Evolutionary conservation across 768 basidiomycete species (phyloP).

Genomic region (Leccinum arenicola): DNA sequence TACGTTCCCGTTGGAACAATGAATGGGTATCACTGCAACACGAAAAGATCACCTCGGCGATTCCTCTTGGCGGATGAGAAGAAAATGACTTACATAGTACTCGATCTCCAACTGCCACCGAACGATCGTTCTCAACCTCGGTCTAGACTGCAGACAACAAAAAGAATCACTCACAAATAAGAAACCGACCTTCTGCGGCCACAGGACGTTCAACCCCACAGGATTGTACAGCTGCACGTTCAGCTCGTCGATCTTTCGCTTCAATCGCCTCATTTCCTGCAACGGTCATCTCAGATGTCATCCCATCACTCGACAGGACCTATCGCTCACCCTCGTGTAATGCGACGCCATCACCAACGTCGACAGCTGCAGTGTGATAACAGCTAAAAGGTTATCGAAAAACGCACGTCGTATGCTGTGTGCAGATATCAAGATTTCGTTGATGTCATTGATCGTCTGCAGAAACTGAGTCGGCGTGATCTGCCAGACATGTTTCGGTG

Average conservation of each 20-base stretch:
- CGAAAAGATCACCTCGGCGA: constrained; percentile 1
- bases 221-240: constrained; percentile 82
- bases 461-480: constrained; percentile 89
- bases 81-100: constrained; percentile 67
- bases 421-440: constrained; percentile 83
- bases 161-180: constrained; percentile 70
- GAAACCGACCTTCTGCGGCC: constrained; percentile 83
- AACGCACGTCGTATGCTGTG: constrained; percentile 72
- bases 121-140: not conserved
- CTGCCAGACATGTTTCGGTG: constrained; percentile 37
- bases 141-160: not conserved
- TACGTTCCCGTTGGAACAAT: constrained; percentile 2
- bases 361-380: constrained; percentile 80
- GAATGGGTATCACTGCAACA: constrained; percentile 21
- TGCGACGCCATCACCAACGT: constrained; percentile 66
- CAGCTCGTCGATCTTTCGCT: constrained; percentile 56
- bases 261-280: constrained; percentile 77
- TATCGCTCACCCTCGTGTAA: constrained; percentile 68
- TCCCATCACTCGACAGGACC: not conserved
- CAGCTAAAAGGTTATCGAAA: constrained; percentile 75
- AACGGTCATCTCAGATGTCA: constrained; percentile 4
- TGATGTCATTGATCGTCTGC: constrained; percentile 88
- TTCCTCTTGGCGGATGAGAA: not conserved
- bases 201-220: constrained; percentile 81
- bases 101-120: constrained; percentile 83